Conservation (phyloP, 768 basidiomycete genomes). For the Suillus fuscotomentosus region DNA sequence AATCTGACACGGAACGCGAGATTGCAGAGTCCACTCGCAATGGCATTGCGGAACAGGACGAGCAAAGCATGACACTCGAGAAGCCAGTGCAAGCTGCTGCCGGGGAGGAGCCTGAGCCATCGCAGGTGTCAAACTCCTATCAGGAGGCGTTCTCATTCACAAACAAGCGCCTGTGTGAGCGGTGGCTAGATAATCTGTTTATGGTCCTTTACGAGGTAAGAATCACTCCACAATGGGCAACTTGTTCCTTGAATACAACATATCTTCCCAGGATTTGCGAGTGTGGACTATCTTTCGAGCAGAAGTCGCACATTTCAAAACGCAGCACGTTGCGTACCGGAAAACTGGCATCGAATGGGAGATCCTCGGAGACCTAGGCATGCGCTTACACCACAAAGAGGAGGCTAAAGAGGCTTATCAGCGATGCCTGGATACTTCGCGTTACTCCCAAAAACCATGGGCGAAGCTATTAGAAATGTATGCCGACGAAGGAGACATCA, state of each 20-base stretch:
- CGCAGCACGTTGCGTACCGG: conserved; percentile 95
- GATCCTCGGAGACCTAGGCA: conserved; percentile 91
- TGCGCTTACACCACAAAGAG: conserved; percentile 95
- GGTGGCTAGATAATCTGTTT: conserved; percentile 97
- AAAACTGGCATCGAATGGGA: conserved; percentile 99
- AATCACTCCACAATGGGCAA: not conserved
- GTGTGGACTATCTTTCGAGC: conserved; percentile 99
- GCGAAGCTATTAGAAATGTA: conserved; percentile 92
- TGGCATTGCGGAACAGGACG: conserved; percentile 30
- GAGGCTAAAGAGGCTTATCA: conserved; percentile 99
- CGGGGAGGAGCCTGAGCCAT: conserved; percentile 25
- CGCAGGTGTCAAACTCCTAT: conserved; percentile 21
- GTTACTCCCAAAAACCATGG: conserved; percentile 93
- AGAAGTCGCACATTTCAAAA: conserved; percentile 98
- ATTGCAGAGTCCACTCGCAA: conserved; percentile 18
- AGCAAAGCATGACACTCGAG: conserved; percentile 32
- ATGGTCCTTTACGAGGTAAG: conserved; percentile 96
- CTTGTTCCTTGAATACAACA: not conserved
- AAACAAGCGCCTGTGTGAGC: conserved; percentile 94
- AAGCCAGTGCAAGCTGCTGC: conserved; percentile 44
- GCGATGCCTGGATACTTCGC: conserved; percentile 82
- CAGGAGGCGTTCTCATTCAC: conserved; percentile 86
- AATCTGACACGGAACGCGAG: conserved; percentile 56
- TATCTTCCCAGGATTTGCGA: conserved; percentile 72
- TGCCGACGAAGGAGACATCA: conserved; percentile 94